phyloP scores from a whole-genome alignment of 495 filamentous ascomycete genomes.

The Hypoxylon intermedium region DNA sequence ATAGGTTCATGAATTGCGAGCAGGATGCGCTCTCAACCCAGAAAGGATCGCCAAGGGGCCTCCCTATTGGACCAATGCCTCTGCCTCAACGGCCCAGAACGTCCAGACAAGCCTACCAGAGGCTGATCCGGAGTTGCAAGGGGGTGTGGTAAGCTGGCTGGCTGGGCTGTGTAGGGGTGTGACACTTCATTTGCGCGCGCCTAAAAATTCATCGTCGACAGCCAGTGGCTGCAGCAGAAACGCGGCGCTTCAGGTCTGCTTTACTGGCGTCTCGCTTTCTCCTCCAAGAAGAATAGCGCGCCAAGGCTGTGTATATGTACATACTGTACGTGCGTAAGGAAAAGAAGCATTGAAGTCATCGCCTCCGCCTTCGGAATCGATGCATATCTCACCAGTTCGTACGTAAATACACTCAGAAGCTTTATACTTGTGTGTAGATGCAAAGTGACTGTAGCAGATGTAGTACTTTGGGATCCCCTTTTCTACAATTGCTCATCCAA shows the following conservation, averaged over 20 bases:
- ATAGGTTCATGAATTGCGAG: constrained; percentile 16
- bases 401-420: neutral
- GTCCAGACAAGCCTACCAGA: constrained; percentile 16
- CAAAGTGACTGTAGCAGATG: neutral
- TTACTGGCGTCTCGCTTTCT: constrained; percentile 27
- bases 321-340: neutral
- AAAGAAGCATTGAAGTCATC: neutral
- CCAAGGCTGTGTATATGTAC: neutral
- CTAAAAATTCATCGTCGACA: constrained; percentile 5
- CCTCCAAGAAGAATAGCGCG: neutral
- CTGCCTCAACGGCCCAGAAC: constrained; percentile 12
- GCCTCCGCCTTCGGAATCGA: neutral
- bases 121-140: constrained; percentile 23
- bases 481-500: constrained; percentile 4
- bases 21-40: constrained; percentile 11
- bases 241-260: neutral
- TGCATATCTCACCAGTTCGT: neutral
- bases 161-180: constrained; percentile 12
- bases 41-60: constrained; percentile 25
- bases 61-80: constrained; percentile 23
- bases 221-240: constrained; percentile 12
- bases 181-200: constrained; percentile 26
- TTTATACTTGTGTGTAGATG: neutral
- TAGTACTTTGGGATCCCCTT: neutral
- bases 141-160: neutral